phyloP scores from a whole-genome alignment of 2,329 filamentous ascomycete genomes.

The Aspergillus melleus region DNA sequence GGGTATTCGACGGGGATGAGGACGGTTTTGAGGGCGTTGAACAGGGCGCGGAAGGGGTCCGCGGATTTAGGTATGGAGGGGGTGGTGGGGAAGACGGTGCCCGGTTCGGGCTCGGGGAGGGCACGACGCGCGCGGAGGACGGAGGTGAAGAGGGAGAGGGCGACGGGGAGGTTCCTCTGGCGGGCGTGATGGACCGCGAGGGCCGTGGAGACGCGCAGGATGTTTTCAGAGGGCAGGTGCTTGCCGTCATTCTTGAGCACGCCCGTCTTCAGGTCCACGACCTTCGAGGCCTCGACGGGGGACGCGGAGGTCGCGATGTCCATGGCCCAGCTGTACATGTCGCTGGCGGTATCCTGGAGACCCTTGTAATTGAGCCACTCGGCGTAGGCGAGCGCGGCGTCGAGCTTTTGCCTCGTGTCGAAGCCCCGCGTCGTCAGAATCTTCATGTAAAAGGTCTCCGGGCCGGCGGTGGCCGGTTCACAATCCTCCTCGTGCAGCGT shows the following conservation, averaged over 20 bases:
- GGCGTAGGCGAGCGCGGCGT: slow-evolving; percentile 79
- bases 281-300: slow-evolving; percentile 42
- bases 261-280: slow-evolving; percentile 64
- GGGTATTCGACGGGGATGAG: slow-evolving; percentile 66
- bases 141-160: slow-evolving; percentile 83
- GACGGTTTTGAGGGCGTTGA: slow-evolving; percentile 43
- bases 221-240: slow-evolving; percentile 65
- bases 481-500: slow-evolving; percentile 76
- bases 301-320: slow-evolving; percentile 67
- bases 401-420: slow-evolving; percentile 72
- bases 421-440: slow-evolving; percentile 81
- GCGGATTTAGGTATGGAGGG: slow-evolving; percentile 22
- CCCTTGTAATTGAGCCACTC: slow-evolving; percentile 82
- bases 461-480: slow-evolving; percentile 65
- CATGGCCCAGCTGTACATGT: slow-evolving; percentile 74
- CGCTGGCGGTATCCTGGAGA: slow-evolving; percentile 62
- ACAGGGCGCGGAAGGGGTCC: slow-evolving; percentile 33
- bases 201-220: slow-evolving; percentile 73
- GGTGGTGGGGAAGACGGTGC: slow-evolving; percentile 26
- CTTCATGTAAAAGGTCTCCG: slow-evolving; percentile 77
- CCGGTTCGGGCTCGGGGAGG: slow-evolving; percentile 47
- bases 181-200: slow-evolving; percentile 77
- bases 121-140: slow-evolving; percentile 73
- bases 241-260: slow-evolving; percentile 61
- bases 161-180: slow-evolving; percentile 63